phyloP scores from a whole-genome alignment of 2,329 filamentous ascomycete species.

The Ramularia endophylla region DNA sequence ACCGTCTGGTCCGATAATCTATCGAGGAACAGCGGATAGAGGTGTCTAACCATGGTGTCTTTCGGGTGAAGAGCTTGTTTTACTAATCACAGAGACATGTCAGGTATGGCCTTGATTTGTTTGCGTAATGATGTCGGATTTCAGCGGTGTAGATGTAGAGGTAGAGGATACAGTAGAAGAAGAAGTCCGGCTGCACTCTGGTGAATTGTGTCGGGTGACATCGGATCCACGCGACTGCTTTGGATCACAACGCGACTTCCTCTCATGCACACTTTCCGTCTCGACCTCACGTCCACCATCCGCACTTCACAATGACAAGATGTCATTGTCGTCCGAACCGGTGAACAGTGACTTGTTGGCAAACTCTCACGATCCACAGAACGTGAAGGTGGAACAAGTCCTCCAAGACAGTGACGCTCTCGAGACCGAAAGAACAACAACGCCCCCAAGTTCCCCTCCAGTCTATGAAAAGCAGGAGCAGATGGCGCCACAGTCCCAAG shows the following conservation, averaged over 20 bases:
- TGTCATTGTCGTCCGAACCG: conserved; percentile 2
- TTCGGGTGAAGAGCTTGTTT: too few relatives aligned
- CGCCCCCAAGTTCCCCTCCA: conserved; percentile 2
- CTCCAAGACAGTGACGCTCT: conserved; percentile 3
- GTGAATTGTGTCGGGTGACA: too few relatives aligned
- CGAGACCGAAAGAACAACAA: not conserved
- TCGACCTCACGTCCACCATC: conserved; percentile 11
- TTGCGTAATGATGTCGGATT: too few relatives aligned
- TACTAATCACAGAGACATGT: too few relatives aligned
- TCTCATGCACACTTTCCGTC: conserved; percentile 7
- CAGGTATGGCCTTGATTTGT: too few relatives aligned
- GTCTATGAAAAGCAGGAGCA: conserved; percentile 1
- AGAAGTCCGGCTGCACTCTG: too few relatives aligned
- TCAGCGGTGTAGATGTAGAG: too few relatives aligned
- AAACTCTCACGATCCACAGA: not conserved
- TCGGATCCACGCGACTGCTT: too few relatives aligned
- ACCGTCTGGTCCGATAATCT: conserved; percentile 13
- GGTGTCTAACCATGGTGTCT: conserved; percentile 16
- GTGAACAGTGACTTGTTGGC: conserved; percentile 3
- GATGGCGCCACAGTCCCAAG: conserved; percentile 1
- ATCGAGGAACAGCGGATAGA: conserved; percentile 20
- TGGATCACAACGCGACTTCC: not conserved
- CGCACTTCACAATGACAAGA: conserved; percentile 3
- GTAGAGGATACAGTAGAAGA: too few relatives aligned
- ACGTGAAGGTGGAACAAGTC: not conserved